A percentile compares a stretch with the other conserved stretches of the same genome.
phyloP scores from a whole-genome alignment of 257 asterid species.

The Echium plantagineum region DNA sequence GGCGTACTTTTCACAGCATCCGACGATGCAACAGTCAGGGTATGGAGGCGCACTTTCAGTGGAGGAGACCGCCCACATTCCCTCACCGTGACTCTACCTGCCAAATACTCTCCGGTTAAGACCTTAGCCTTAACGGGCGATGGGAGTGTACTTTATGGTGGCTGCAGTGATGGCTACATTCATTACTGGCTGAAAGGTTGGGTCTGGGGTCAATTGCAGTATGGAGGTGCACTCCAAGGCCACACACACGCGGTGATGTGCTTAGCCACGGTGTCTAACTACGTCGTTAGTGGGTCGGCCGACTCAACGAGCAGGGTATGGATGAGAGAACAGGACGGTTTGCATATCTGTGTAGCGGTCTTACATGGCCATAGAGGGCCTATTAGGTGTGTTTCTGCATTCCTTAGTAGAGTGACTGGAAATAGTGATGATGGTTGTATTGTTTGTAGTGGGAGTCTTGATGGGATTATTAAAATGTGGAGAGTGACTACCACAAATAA shows the following conservation, averaged over 20 bases:
- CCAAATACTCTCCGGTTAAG: constrained; percentile 79
- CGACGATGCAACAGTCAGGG: constrained; percentile 79
- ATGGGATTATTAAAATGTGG: constrained; percentile 85
- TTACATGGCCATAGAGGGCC: constrained; percentile 89
- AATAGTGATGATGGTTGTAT: constrained; percentile 58
- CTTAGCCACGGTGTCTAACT: constrained; percentile 36
- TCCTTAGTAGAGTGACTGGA: constrained; percentile 24
- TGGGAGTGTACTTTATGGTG: constrained; percentile 69
- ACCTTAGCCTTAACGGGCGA: constrained; percentile 47
- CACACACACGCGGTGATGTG: constrained; percentile 92
- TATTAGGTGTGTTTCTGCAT: constrained; percentile 47
- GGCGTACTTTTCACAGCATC: constrained; percentile 90
- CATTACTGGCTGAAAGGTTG: constrained; percentile 84
- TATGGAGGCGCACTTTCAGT: constrained; percentile 87
- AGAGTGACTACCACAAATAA: constrained; percentile 28
- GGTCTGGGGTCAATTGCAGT: constrained; percentile 83
- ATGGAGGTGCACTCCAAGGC: constrained; percentile 79
- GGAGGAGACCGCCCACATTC: constrained; percentile 71
- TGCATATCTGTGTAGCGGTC: constrained; percentile 55
- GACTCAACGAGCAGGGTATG: constrained; percentile 69
- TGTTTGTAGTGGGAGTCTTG: constrained; percentile 76
- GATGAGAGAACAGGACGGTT: constrained; percentile 55
- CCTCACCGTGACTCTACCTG: constrained; percentile 71
- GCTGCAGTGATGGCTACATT: constrained; percentile 84
- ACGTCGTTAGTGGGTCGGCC: constrained; percentile 71